Percentiles rank a stretch among this genome's conserved stretches.
phyloP scores from a whole-genome alignment of 2,329 filamentous ascomycete species.

The Aspergillus ochraceus region DNA sequence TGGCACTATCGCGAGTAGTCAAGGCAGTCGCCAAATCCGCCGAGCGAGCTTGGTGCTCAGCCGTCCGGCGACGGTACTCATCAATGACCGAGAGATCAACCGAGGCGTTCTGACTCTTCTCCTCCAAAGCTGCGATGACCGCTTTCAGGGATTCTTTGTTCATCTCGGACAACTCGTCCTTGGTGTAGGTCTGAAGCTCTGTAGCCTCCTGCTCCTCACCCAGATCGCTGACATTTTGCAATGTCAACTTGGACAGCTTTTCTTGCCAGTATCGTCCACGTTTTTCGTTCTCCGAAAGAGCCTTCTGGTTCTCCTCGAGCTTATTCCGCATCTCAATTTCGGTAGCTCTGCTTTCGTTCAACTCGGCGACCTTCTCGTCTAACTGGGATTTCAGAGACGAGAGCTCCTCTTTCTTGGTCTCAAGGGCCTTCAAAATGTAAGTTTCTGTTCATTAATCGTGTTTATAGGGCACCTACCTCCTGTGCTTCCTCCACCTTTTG shows the following conservation, averaged over 20 bases:
- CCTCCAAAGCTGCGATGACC: conserved; percentile 66
- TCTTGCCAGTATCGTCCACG: conserved; percentile 83
- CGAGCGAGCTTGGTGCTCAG: conserved; percentile 79
- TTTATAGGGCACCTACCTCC: conserved; percentile 45
- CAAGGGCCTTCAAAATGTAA: conserved; percentile 56
- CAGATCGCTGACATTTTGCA: conserved; percentile 79
- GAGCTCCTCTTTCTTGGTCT: conserved; percentile 77
- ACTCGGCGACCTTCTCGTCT: conserved; percentile 78
- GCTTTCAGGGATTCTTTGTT: conserved; percentile 63
- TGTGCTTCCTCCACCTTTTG: conserved; percentile 78
- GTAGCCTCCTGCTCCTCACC: conserved; percentile 52
- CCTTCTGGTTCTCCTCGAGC: conserved; percentile 93
- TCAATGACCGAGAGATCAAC: conserved; percentile 87
- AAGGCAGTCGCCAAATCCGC: conserved; percentile 80
- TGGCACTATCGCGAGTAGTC: conserved; percentile 75
- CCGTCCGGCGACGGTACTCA: conserved; percentile 82
- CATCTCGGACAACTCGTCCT: conserved; percentile 65
- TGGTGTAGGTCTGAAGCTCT: conserved; percentile 73
- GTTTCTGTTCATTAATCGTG: conserved; percentile 12
- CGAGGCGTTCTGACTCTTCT: conserved; percentile 78
- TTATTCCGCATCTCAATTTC: conserved; percentile 99
- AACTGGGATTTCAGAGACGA: conserved; percentile 77
- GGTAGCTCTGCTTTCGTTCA: conserved; percentile 82
- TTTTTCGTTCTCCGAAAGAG: conserved; percentile 80
- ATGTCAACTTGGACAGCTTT: conserved; percentile 77